Conservation (phyloP, 1,284 basidiomycete genomes). For the Garcileccinum viscosum region DNA sequence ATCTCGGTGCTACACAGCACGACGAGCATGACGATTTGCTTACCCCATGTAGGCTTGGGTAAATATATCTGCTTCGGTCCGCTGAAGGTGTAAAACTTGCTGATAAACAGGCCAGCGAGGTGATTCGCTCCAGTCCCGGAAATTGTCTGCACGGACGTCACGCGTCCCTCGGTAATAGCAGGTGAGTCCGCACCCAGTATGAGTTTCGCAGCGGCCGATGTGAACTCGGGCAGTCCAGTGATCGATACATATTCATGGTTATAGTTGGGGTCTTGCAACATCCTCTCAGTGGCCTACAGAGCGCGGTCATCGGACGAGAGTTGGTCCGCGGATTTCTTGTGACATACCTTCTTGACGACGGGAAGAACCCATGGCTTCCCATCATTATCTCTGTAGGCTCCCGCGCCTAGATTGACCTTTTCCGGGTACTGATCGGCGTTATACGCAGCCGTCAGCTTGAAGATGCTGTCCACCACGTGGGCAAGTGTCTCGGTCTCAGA, state of each 20-base stretch:
- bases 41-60: slow-evolving; percentile 88
- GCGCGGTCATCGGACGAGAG: background rate
- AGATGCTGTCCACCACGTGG: slow-evolving; percentile 66
- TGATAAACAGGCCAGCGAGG: slow-evolving; percentile 88
- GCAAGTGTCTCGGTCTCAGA: background rate
- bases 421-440: slow-evolving; percentile 81
- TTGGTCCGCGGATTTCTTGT: background rate
- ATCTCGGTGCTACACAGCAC: slow-evolving; percentile 7
- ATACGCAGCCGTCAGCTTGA: slow-evolving; percentile 89
- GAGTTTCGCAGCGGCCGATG: slow-evolving; percentile 78
- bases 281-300: slow-evolving; percentile 71
- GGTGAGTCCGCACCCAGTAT: slow-evolving; percentile 80
- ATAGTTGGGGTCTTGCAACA: slow-evolving; percentile 74
- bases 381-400: slow-evolving; percentile 87
- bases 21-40: slow-evolving; percentile 8
- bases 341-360: slow-evolving; percentile 81
- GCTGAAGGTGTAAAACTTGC: slow-evolving; percentile 81
- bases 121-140: slow-evolving; percentile 97
- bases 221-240: slow-evolving; percentile 86
- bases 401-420: slow-evolving; percentile 93
- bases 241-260: slow-evolving; percentile 97
- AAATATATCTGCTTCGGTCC: slow-evolving; percentile 76
- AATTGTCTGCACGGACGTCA: slow-evolving; percentile 86
- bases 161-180: slow-evolving; percentile 75
- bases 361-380: slow-evolving; percentile 92